A percentile compares a stretch with the other conserved stretches of the same genome.
Conservation (phyloP, 805 yeast genomes). For the Teunomyces kruisii region DNA sequence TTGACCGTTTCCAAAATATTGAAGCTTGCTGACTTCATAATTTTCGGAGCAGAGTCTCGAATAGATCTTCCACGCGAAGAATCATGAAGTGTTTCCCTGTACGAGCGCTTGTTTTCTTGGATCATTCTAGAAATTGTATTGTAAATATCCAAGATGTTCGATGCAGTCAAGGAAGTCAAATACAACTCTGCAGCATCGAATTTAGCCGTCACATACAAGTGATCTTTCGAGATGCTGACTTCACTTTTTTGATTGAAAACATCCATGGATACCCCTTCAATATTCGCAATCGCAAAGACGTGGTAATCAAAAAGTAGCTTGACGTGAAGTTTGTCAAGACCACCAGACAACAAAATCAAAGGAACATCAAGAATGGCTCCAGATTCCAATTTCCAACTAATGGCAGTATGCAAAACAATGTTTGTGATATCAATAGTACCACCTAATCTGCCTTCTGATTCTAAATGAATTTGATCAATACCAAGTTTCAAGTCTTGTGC, state of each 20-base stretch:
- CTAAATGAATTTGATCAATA: slow-evolving; percentile 48
- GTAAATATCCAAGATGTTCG: slow-evolving; percentile 76
- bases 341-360: slow-evolving; percentile 58
- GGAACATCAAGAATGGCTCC: slow-evolving; percentile 57
- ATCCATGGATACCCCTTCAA: slow-evolving; percentile 49
- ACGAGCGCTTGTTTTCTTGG: slow-evolving; percentile 70
- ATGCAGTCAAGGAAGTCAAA: slow-evolving; percentile 81
- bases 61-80: slow-evolving; percentile 32
- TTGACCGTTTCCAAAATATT: slow-evolving; percentile 31
- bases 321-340: slow-evolving; percentile 53
- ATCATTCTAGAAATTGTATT: slow-evolving; percentile 68
- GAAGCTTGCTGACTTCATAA: slow-evolving; percentile 5
- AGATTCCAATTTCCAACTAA: slow-evolving; percentile 61
- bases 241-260: slow-evolving; percentile 69
- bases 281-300: slow-evolving; percentile 65
- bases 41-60: slow-evolving; percentile 1
- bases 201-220: slow-evolving; percentile 50
- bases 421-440: slow-evolving; percentile 58
- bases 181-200: slow-evolving; percentile 58
- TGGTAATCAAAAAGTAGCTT: slow-evolving; percentile 83
- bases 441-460: slow-evolving; percentile 76
- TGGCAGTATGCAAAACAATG: slow-evolving; percentile 58
- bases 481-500: slow-evolving; percentile 70
- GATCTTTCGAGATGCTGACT: slow-evolving; percentile 52
- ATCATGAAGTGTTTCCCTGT: slow-evolving; percentile 71